Evolutionary conservation across 495 filamentous ascomycete genomes (phyloP).

Genomic region (Aspergillus taichungensis): DNA sequence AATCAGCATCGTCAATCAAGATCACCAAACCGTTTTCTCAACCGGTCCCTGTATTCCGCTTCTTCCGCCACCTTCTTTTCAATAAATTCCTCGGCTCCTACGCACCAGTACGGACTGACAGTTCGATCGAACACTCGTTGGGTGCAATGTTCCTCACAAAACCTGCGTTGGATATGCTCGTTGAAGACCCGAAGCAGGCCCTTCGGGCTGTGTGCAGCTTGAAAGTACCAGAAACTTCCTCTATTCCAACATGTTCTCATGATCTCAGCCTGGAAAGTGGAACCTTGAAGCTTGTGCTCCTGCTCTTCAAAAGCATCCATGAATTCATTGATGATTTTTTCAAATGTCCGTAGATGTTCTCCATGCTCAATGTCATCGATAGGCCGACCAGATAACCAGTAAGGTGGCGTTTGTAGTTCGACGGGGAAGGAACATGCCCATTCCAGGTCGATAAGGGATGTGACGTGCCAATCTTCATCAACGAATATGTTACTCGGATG

Average conservation of each 20-base stretch:
- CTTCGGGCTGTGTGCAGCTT: conserved; percentile 9
- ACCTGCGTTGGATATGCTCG: conserved; percentile 13
- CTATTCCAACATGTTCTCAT: conserved; percentile 7
- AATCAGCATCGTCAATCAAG: too few relatives aligned
- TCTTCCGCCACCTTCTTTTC: conserved; percentile 9
- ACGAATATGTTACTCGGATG: conserved; percentile 29
- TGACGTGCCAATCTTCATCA: conserved; percentile 19
- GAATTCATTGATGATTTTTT: conserved; percentile 3
- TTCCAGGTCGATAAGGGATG: conserved; percentile 14
- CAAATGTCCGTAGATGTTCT: conserved; percentile 7
- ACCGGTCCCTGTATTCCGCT: conserved; percentile 5
- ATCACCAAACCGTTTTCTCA: conserved; percentile 6
- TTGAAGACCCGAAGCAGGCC: conserved; percentile 12
- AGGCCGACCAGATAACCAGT: conserved; percentile 3
- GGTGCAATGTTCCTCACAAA: conserved; percentile 3
- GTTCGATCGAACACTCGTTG: conserved; percentile 7
- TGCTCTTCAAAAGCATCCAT: conserved; percentile 10
- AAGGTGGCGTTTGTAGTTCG: conserved; percentile 1
- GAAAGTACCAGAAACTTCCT: conserved; percentile 14
- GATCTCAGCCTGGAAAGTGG: background rate
- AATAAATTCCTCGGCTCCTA: conserved; percentile 5
- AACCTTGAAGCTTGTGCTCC: background rate
- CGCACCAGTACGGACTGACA: conserved; percentile 8
- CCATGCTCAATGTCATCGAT: conserved; percentile 11
- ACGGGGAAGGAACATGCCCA: conserved; percentile 19